Evolutionary conservation across 345 rosid genomes (phyloP), one percentile per base, ranked within the genome.

Genomic region (Salix udensis): DNA sequence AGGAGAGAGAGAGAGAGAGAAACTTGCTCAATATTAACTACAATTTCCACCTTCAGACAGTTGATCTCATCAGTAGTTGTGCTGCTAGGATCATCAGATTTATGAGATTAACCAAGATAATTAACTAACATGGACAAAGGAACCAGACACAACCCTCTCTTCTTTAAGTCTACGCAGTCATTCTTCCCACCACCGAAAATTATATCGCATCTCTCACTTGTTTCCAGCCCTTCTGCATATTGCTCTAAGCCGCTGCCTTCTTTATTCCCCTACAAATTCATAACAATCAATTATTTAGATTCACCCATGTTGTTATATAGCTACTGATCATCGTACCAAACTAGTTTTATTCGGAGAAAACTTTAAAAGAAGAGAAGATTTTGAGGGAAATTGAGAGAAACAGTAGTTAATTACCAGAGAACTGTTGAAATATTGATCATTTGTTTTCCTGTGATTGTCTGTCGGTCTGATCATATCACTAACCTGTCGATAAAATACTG

Each of bases 71-170:
- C 21, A 65, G 3, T 31, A 65, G n/a, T 16, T 30, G 34, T 64
- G 46, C 68, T 74, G 68, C 72, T 31, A 31, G 52, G 31, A 18
- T 34, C 37, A 34, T 34, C 37, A 5, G 37, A 34, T 30, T 28
- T 64, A 64, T 48, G 70, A 68, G 16, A 34, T 79, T 77, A 89
- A 83, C 88, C 87, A 61, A 85, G 82, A 72, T 84, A 85, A 61
- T 91, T 84, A 81, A 90, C 82, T 78, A 94, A 86, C 92, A 88
- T 81, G 82, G 98, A 90, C 55, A 89, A 65, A 82, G 91, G 97
- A 79, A 91, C 90, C 84, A 91, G 81, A 78, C 98, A 88, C 74
- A 91, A 73, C 18, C 98, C 98, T 81, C 88, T 89, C 73, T 91
- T 86, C 85, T 87, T 87, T 77, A 94, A 77, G 79, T 88, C 91